Base-by-base conservation (phyloP, 495 filamentous ascomycete species). In the Penicillium turbatum region DNA sequence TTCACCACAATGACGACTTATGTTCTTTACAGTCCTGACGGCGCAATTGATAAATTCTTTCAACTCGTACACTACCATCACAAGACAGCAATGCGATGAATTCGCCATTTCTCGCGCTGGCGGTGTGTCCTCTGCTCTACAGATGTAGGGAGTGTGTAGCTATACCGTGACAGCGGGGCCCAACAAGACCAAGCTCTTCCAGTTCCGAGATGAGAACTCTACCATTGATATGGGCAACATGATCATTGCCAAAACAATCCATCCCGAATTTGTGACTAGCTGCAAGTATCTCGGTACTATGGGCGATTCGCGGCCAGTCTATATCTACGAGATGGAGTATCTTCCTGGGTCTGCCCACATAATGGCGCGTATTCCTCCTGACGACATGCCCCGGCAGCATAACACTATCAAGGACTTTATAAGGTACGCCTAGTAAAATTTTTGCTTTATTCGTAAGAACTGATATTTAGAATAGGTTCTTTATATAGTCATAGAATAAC, bases 121-220 rank as follows among this genome's bases (percentile, higher is more conserved):
- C 5, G 41, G 48, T 19, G 48, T 47, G 34, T 37, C 48, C 29
- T 36, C 41, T 42, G 16, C 48, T 48, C 21, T 57, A 35, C 27
- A 53, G 31, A 53, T 64, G 30, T 56, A 69, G 48, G 64, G 61
- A 44, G 53, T 34, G 37, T 55, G 31, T 34, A 69, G 66, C 53
- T 67, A 65, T 52, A 67, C 57, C n/a, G 56, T 69, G 34, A 47
- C 34, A 63, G 61, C 58, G 19, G 61, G 64, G 12, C 40, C 48
- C 2, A 31, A 55, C 13, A 24, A 24, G 2, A 37, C 41, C 12
- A 60, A 55, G 46, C 29, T 61, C 49, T 34, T 65, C 48, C 49
- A 69, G 41, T 69, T 69, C 30, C 46, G 59, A 34, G 51, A 27
- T 26, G 26, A 45, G 26, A 17, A 43, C n/a, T 64, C 54, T 46